Evolutionary conservation across 805 yeast genomes (phyloP), one percentile per base, ranked within the genome.

Genomic region (Saturnispora halmiae): DNA sequence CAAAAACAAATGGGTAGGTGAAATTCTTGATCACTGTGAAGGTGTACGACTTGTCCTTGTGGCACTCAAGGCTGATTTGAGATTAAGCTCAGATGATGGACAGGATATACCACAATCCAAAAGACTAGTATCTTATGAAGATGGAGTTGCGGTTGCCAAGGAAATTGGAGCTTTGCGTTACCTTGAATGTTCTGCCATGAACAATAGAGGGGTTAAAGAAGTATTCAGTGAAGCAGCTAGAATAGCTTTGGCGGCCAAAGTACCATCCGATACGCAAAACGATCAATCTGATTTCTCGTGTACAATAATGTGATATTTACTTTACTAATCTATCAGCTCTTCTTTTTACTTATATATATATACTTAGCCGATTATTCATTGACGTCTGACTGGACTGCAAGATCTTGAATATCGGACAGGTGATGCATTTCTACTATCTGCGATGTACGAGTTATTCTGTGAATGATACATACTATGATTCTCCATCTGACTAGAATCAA

Each of bases 211-310:
- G 50, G 98, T 92, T n/a, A 92, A 94, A 56, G 98, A 92, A 65
- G 97, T 96, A 8, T 92, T 92, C 59, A 87, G 96, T 0, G 98
- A 92, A 64, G 98, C 97, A 33, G 96, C 97, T 6, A 79, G 98
- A 60, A 88, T 95, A 55, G 97, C 96, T 2, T 70, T 90, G 51
- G 80, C 83, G 47, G 95, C 95, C 11, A 84, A 77, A 56, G 77
- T 75, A 36, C 64, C 42, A 5, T 22, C 39, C 9, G 36, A 19
- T 18, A 13, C 34, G 7, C 34, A 33, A 6, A 37, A 38, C 41
- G 77, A 75, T 38, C 65, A 66, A 46, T 72, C 69, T 41, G 31
- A 28, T 18, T 29, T 45, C 7, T 45, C 45, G 19, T 57, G 61
- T 51, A 45, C 49, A 16, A 48, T 57, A 31, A 51, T 56, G 59